phyloP scores from a whole-genome alignment of 805 yeast genomes.

The Cyberlindnera bimundalis region DNA sequence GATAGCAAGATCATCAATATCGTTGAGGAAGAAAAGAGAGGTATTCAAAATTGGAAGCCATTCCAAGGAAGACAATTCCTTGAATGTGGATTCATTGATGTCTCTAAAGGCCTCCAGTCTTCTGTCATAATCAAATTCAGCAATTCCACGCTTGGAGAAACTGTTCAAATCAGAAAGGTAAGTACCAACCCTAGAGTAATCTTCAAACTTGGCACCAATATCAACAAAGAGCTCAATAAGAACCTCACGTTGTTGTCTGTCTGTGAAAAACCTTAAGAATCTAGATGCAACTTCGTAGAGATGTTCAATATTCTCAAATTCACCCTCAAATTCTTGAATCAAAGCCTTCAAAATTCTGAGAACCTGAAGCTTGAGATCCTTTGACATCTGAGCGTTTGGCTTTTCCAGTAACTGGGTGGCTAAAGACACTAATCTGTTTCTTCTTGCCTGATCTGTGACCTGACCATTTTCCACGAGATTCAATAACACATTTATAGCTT shows the following conservation, averaged over 20 bases:
- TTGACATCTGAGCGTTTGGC: constrained; percentile 48
- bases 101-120: constrained; percentile 64
- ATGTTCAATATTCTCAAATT: constrained; percentile 46
- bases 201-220: constrained; percentile 50
- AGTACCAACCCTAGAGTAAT: constrained; percentile 42
- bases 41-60: constrained; percentile 81
- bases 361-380: constrained; percentile 52
- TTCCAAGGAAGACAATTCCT: constrained; percentile 44
- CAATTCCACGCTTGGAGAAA: constrained; percentile 55
- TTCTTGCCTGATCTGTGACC: constrained; percentile 52
- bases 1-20: constrained; percentile 74
- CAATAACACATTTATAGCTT: constrained; percentile 48
- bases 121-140: constrained; percentile 75
- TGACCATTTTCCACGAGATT: constrained; percentile 55
- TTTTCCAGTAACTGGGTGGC: constrained; percentile 59
- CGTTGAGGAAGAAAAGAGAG: constrained; percentile 67
- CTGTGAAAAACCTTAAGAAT: constrained; percentile 56
- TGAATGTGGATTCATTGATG: constrained; percentile 55
- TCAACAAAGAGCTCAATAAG: constrained; percentile 58
- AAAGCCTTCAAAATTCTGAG: constrained; percentile 55
- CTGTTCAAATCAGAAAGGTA: constrained; percentile 70
- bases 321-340: constrained; percentile 49
- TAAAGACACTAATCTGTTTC: constrained; percentile 50
- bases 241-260: constrained; percentile 56
- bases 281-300: constrained; percentile 51